Percentiles rank a stretch among this genome's conserved stretches.
Evolutionary conservation across 2,329 filamentous ascomycete genomes (phyloP).

Genomic region (Acephala macrosclerotiorum): DNA sequence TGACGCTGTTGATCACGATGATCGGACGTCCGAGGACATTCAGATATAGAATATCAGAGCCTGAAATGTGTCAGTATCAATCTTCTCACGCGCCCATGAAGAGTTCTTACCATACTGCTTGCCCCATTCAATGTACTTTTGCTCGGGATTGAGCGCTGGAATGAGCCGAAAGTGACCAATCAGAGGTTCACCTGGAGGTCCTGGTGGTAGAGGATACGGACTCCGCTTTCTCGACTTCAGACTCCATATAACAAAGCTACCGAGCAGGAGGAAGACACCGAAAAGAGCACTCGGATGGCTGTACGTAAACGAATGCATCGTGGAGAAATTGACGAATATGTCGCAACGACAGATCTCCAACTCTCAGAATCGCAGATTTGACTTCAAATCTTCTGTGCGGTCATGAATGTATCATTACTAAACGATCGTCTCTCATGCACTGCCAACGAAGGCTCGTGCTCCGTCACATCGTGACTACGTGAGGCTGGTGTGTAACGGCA

Average conservation of each 20-base stretch:
- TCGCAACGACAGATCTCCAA: background rate
- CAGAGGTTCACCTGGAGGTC: conserved; percentile 37
- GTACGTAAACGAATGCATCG: conserved; percentile 1
- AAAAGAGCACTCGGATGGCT: conserved; percentile 10
- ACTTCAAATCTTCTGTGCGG: background rate
- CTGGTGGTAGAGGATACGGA: conserved; percentile 35
- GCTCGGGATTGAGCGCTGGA: conserved; percentile 32
- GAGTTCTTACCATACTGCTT: conserved; percentile 34
- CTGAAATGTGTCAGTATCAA: conserved; percentile 10
- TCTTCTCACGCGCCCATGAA: background rate
- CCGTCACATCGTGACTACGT: conserved; percentile 1
- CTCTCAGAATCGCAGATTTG: background rate
- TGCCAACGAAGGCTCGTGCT: background rate
- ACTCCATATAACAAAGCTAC: background rate
- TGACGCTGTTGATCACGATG: conserved; percentile 53
- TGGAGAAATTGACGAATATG: background rate
- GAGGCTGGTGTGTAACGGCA: background rate
- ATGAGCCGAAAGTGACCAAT: conserved; percentile 38
- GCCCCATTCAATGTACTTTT: conserved; percentile 36
- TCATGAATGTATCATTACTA: conserved; percentile 5
- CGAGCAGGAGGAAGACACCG: conserved; percentile 1
- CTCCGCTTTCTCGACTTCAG: conserved; percentile 17
- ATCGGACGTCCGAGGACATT: conserved; percentile 43
- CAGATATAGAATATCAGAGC: conserved; percentile 36
- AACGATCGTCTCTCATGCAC: background rate